Evolutionary conservation across 768 basidiomycete genomes (phyloP).

Genomic region (Rhizopogon roseolus): DNA sequence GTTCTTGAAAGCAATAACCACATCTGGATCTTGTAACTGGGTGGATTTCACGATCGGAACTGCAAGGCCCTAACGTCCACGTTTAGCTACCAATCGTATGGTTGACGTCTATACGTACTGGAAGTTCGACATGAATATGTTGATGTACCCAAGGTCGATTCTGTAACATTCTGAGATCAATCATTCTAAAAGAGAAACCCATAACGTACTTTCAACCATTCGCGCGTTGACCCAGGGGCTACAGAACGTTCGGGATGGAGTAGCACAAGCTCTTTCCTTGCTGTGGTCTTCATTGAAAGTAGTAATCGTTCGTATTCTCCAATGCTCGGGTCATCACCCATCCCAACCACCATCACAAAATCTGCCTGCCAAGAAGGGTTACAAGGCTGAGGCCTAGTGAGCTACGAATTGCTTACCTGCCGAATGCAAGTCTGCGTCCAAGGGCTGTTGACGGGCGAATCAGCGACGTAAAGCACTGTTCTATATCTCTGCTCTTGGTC

Average conservation of each 20-base stretch:
- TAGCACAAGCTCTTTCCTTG: conserved; percentile 93
- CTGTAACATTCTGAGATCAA: conserved; percentile 34
- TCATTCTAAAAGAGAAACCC: neutral
- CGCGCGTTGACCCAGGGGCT: conserved; percentile 84
- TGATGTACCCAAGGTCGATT: conserved; percentile 95
- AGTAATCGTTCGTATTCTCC: conserved; percentile 95
- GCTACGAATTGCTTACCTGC: conserved; percentile 52
- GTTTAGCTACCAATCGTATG: conserved; percentile 1
- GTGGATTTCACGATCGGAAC: conserved; percentile 56
- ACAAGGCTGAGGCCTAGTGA: neutral
- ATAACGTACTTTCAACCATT: conserved; percentile 82
- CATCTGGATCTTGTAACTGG: conserved; percentile 77
- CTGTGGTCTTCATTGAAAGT: conserved; percentile 95
- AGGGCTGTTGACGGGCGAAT: conserved; percentile 89
- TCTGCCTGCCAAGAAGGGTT: conserved; percentile 55
- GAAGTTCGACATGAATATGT: conserved; percentile 91
- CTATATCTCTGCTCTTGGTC: conserved; percentile 93
- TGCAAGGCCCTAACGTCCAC: conserved; percentile 57
- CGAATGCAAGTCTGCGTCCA: conserved; percentile 99
- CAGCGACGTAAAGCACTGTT: conserved; percentile 93
- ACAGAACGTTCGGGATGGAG: conserved; percentile 91
- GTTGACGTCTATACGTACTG: conserved; percentile 38
- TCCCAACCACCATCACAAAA: conserved; percentile 89
- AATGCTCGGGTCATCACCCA: conserved; percentile 85
- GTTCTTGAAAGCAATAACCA: conserved; percentile 83